Base-by-base conservation (phyloP, 2,329 filamentous ascomycete genomes). In the Aureobasidium melanogenum region DNA sequence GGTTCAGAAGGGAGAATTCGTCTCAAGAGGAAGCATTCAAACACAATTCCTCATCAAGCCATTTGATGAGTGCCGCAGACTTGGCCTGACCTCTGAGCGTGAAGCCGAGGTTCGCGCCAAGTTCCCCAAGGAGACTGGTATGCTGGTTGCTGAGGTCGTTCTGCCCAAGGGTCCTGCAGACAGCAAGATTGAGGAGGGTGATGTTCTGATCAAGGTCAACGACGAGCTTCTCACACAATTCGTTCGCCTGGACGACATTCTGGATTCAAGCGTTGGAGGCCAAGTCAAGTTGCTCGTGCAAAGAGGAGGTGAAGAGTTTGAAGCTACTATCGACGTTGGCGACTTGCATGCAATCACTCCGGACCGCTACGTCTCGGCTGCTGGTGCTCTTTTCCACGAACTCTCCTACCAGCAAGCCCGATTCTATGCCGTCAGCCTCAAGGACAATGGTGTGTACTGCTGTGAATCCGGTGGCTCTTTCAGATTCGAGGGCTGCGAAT, bases 321-420 rank as follows among this genome's bases (percentile, higher is more conserved):
- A 94, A 70, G 86, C 97, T 15, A 87, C 94, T 63, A 82, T 97
- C 60, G 78, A 85, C 57, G 92, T 97, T 47, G 91, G 89, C 52
- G 89, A 99, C 72, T 81, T 99, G 64, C 94, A 99, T 77, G 84
- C 83, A 62, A 99, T 99, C 72, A 97, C 94, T 3, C 94, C 95
- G 15, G 92, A 97, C 75, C 88, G 92, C 63, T 99, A 97, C 71
- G 89, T 97, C 59, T 90, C 91, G 5, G 93, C 97, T 46, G 90
- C 92, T 44, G 95, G 94, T 22, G 94, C 87, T 26, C 93, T 91
- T 63, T 97, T 99, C 79, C 95, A 99, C 76, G 85, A 96, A 71
- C 80, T 99, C 19, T 99, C 95, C 0, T 99, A 99, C 73, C 94
- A 99, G 72, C 92, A 97, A 75, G 91, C 94, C n/a, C 87, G 94